A percentile compares a stretch with the other conserved stretches of the same genome.
phyloP scores from a whole-genome alignment of 1,284 basidiomycete genomes.

The Sanghuangporus weigelae region DNA sequence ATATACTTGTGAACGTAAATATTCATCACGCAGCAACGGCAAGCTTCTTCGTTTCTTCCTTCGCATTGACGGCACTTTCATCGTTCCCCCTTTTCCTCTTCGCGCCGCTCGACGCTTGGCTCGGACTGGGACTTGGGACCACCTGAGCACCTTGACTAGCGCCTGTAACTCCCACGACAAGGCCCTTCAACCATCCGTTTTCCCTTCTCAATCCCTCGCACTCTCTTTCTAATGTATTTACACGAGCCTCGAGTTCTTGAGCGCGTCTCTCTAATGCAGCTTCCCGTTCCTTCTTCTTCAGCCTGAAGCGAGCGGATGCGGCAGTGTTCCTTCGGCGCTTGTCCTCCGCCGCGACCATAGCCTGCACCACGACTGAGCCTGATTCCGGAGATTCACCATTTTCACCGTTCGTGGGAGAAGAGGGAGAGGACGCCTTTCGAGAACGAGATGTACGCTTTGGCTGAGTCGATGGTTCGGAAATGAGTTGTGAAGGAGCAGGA shows the following conservation, averaged over 20 bases:
- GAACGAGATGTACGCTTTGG: background rate
- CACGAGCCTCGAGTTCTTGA: conserved; percentile 85
- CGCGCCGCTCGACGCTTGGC: conserved; percentile 1
- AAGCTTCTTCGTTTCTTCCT: background rate
- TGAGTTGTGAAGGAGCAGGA: background rate
- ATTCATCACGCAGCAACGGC: background rate
- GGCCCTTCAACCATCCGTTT: conserved; percentile 92
- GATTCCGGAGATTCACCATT: conserved; percentile 14
- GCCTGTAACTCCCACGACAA: conserved; percentile 86
- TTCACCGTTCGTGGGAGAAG: conserved; percentile 36
- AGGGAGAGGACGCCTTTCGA: conserved; percentile 9
- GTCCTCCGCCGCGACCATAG: conserved; percentile 64
- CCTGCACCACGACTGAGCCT: background rate
- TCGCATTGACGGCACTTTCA: background rate
- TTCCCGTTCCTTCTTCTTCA: conserved; percentile 99
- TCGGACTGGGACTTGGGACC: conserved; percentile 10
- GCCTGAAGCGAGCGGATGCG: conserved; percentile 93
- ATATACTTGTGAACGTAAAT: background rate
- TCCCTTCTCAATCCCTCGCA: conserved; percentile 88
- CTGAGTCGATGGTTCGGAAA: background rate
- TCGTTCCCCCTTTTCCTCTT: conserved; percentile 7
- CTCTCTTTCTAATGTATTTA: conserved; percentile 83
- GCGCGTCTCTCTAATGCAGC: conserved; percentile 85
- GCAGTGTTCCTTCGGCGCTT: conserved; percentile 95
- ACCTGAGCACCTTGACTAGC: conserved; percentile 34